Evolutionary conservation across 2,329 filamentous ascomycete species (phyloP), one percentile per base, ranked within the genome.

Genomic region (Stemphylium beticola): DNA sequence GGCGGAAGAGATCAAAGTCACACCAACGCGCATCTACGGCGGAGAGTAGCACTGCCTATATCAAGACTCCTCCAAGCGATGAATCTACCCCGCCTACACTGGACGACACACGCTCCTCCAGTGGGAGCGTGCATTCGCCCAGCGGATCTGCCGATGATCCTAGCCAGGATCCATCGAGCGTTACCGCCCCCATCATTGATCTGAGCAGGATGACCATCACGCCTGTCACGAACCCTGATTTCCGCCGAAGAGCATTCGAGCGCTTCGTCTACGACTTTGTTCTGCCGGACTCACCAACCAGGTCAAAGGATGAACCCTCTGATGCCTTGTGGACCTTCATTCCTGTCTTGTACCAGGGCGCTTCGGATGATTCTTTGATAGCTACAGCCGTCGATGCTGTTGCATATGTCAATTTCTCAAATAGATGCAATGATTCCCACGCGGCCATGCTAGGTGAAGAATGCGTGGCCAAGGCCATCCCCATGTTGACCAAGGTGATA

Each of bases 191-290:
- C 3, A 52, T 42, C 15, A 36, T 41, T 15, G 48, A 48, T 31
- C 32, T 68, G 26, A 54, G 57, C 14, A 56, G 53, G 11, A 52
- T 67, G 14, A 55, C 53, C 10, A 64, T 67, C 7, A 45, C 56
- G 2, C 55, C 53, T 3, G 34, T 50, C 10, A 15, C 59, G 0
- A 52, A 55, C 10, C 58, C 63, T n/a, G 62, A 69, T 33, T 54
- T 71, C 6, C 59, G 61, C 10, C 64, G 56, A 1, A 24, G 64
- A 15, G 66, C 71, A n/a, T 73, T 71, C 32, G 65, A 71, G 31
- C 65, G 71, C 10, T 71, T 73, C 26, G 12, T 71, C 2, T 73
- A 72, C 42, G 71, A 74, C 37, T 74, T 73, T 48, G 65, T 73
- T 2, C 50, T 61, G 12, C 57, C 57, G 3, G 62, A 69, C 33